A percentile compares a stretch with the other conserved stretches of the same genome.
Evolutionary conservation across 441 rosid species (phyloP).

Genomic region (Theobroma grandiflorum): DNA sequence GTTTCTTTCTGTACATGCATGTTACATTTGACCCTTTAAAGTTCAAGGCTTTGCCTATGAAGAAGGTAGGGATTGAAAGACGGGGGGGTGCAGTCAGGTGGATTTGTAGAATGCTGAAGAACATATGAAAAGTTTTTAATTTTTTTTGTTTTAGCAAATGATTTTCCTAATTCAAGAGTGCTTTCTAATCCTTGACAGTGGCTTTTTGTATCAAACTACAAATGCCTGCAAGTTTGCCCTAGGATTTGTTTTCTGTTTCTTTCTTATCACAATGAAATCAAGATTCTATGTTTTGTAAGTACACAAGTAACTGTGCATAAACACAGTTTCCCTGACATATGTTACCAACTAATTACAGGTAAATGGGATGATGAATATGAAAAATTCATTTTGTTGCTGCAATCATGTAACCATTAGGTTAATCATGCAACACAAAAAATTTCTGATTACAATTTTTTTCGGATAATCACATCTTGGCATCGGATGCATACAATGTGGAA

Average conservation of each 20-base stretch:
- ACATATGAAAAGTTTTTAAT: neutral
- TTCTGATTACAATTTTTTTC: neutral
- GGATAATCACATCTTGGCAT: neutral
- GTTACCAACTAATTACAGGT: constrained; percentile 6
- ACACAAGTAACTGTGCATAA: neutral
- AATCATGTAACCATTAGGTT: neutral
- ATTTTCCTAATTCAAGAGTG: neutral
- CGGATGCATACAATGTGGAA: neutral
- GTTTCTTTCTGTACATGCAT: constrained; percentile 12
- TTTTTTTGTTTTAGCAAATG: neutral
- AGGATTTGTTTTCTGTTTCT: neutral
- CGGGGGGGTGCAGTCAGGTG: no score
- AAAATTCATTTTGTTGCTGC: neutral
- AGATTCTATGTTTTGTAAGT: neutral
- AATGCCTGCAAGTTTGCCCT: neutral
- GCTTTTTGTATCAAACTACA: neutral
- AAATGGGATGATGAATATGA: neutral
- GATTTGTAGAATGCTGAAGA: neutral
- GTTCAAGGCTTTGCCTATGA: neutral
- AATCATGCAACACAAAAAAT: neutral
- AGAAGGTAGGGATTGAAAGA: neutral
- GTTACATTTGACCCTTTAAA: neutral
- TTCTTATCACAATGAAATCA: neutral
- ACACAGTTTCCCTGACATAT: neutral
- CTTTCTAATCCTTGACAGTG: neutral